These are phyloP conservation scores for Basidiobolus heterosporus DNA, from an alignment of 371 early-diverging fungal genomes.

Conservation along the genomic window DNA sequence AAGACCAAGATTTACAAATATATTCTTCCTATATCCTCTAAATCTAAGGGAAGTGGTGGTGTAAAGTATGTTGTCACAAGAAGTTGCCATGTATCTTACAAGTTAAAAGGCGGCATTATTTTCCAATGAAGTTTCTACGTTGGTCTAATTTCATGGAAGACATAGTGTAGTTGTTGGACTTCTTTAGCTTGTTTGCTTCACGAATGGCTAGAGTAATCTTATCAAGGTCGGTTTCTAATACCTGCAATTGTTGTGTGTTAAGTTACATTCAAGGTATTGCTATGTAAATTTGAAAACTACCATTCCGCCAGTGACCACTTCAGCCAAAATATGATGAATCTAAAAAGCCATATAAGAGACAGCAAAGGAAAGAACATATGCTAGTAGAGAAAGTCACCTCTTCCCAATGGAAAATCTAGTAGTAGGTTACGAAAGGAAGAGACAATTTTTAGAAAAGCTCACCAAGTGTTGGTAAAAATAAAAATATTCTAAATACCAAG, in stretches of 20 bases:
- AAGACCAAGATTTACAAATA: too few species aligned
- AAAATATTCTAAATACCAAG: conserved; percentile 34
- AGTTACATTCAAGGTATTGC: background rate
- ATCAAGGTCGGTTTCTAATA: conserved; percentile 7
- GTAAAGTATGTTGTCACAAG: too few species aligned
- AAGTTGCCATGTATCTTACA: too few species aligned
- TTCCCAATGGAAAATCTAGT: conserved; percentile 61
- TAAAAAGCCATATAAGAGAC: conserved; percentile 8
- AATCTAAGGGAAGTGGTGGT: too few species aligned
- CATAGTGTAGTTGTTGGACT: too few species aligned
- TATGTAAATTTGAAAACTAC: conserved; percentile 9
- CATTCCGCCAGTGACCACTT: conserved; percentile 65
- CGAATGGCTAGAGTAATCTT: conserved; percentile 4
- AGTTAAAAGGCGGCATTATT: too few species aligned
- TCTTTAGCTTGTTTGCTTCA: conserved; percentile 10
- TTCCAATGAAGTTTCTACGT: too few species aligned
- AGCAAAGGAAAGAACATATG: background rate
- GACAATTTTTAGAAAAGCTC: background rate
- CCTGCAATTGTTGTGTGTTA: conserved; percentile 1
- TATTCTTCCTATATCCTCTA: too few species aligned
- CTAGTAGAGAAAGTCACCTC: conserved; percentile 22
- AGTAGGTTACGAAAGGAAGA: background rate
- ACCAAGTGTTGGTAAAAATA: too few species aligned
- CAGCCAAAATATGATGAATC: conserved; percentile 55
- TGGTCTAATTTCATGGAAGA: too few species aligned